Percentiles rank a stretch among this genome's conserved stretches.
These are phyloP conservation scores for Rutstroemia sp. DNA, from an alignment of 2,329 filamentous ascomycete genomes.

Conservation along the genomic window DNA sequence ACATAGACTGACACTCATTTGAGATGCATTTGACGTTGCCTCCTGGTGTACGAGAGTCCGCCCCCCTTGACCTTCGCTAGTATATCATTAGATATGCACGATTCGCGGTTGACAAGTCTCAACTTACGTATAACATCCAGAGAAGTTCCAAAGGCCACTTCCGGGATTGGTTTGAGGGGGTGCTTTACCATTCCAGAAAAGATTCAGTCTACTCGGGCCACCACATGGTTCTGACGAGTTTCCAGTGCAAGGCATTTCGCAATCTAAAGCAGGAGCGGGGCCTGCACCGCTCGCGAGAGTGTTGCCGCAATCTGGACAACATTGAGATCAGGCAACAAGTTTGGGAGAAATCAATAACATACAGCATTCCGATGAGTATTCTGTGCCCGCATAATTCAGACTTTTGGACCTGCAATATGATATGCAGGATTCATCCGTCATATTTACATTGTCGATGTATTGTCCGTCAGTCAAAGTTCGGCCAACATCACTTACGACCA, in stretches of 20 bases:
- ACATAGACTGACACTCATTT: constrained; percentile 20
- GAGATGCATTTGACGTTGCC: constrained; percentile 7
- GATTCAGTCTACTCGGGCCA: constrained; percentile 25
- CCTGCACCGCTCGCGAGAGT: constrained; percentile 12
- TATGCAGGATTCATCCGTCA: constrained; percentile 25
- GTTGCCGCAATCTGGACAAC: constrained; percentile 19
- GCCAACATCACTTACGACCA: constrained; percentile 13
- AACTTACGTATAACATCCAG: constrained; percentile 23
- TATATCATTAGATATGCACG: too few species aligned
- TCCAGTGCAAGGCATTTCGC: constrained; percentile 25
- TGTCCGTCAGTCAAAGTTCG: constrained; percentile 18
- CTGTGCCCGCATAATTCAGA: constrained; percentile 24
- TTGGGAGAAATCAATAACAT: constrained; percentile 5
- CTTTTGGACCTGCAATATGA: constrained; percentile 18
- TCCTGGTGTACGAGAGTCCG: constrained; percentile 13
- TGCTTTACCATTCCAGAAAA: constrained; percentile 25
- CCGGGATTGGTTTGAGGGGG: constrained; percentile 19
- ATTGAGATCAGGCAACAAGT: not conserved
- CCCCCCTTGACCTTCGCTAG: constrained; percentile 16
- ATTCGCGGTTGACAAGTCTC: too few species aligned
- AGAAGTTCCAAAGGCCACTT: constrained; percentile 13
- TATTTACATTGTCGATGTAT: constrained; percentile 14
- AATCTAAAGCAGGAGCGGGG: constrained; percentile 15
- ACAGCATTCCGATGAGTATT: constrained; percentile 26
- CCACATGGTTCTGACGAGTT: constrained; percentile 30